Conservation (phyloP, 192 early-diverging fungal genomes). For the Oehlia diaphana region DNA sequence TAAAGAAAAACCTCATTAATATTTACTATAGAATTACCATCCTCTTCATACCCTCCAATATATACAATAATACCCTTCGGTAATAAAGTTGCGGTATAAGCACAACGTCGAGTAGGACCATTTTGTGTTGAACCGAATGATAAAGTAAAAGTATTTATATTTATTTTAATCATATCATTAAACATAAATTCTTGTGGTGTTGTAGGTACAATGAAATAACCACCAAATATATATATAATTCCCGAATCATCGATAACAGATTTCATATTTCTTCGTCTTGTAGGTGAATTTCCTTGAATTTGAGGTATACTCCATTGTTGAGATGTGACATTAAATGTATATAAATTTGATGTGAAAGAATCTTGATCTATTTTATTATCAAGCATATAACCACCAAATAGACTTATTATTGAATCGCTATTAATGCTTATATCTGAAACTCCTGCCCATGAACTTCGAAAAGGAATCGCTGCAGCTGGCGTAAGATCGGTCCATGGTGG, state of each 20-base stretch:
- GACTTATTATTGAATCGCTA: background rate
- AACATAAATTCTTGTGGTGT: background rate
- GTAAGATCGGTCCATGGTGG: background rate
- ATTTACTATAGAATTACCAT: background rate
- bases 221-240: background rate
- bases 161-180: slow-evolving; percentile 1
- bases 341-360: background rate
- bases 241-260: background rate
- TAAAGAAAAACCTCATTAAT: background rate
- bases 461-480: background rate
- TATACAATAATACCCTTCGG: background rate
- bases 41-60: background rate
- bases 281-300: background rate
- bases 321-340: background rate
- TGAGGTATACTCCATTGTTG: background rate
- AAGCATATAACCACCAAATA: background rate
- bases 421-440: background rate
- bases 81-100: background rate
- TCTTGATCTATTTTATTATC: background rate
- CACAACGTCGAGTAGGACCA: background rate
- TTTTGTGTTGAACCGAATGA: background rate
- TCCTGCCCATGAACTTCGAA: background rate
- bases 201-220: background rate
- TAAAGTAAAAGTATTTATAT: background rate
- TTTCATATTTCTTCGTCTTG: background rate